Base-by-base conservation (phyloP, 106 monocot genomes). In the Dioscorea dumetorum region DNA sequence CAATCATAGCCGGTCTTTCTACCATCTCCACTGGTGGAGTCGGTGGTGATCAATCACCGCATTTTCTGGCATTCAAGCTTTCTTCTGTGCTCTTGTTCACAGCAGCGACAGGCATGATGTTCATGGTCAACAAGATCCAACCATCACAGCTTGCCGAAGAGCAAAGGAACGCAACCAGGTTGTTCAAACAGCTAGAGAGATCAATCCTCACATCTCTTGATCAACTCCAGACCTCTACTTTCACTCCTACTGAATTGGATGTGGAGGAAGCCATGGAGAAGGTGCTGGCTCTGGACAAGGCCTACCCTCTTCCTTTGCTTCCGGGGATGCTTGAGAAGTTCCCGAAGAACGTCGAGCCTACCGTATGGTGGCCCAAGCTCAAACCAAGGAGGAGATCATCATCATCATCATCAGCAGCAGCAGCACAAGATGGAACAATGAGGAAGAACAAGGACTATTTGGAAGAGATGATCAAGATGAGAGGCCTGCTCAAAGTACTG, bases 71-170 rank as follows among this genome's bases (percentile, higher is more conserved):
- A n/a, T 75, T 94, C 64, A 74, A 73, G 63, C 13, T 75, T 28
- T 83, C 93, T 5, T 79, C 89, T 10, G 62, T 66, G 24, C 18
- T 82, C 19, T 67, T 94, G 2, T 84, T 75, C 69, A 15, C 63
- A 0, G 67, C 88, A 0, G 80, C 83, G 0, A 63, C 83, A 7
- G 82, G 58, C 4, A 77, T 85, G 57, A 78, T 83, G 63, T 3
- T 73, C 19, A 49, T 78, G 50, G 63, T 83, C 49, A 91, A 91
- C 83, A 88, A 82, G 73, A 76, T 95, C 49, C 95, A 95, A 74
- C 95, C 95, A 0, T 85, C 95, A 11, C 95, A 95, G 78, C 88
- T 95, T 10, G 95, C 91, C 0, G 88, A 91, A 66, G 91, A 95
- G 72, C 95, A 91, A 59, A 60, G 91, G 60, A 91, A 95, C 50